Conservation (phyloP, 2,329 filamentous ascomycete species). For the Keithomyces neogunnii region DNA sequence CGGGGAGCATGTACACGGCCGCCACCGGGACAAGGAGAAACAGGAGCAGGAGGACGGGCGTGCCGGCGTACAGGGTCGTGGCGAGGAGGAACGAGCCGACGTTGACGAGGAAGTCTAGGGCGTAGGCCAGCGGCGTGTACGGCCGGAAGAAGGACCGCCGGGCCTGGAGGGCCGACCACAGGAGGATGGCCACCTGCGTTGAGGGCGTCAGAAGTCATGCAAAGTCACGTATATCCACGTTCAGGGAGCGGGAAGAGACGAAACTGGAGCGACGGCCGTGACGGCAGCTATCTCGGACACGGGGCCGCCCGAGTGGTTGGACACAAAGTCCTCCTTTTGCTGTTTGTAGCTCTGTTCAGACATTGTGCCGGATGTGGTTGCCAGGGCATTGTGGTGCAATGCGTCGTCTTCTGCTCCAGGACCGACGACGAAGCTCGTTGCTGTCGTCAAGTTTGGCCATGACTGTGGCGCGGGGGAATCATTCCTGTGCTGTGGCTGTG, state of each 20-base stretch:
- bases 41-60: slow-evolving; percentile 63
- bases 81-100: slow-evolving; percentile 74
- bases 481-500: background rate
- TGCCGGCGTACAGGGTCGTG: slow-evolving; percentile 73
- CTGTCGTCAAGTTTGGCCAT: too few species aligned
- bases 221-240: background rate
- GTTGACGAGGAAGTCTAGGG: slow-evolving; percentile 83
- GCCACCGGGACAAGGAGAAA: slow-evolving; percentile 66
- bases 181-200: slow-evolving; percentile 62
- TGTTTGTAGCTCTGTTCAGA: slow-evolving; percentile 65
- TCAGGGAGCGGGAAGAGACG: slow-evolving; percentile 4
- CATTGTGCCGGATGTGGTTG: slow-evolving; percentile 18
- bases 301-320: slow-evolving; percentile 74
- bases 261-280: slow-evolving; percentile 75
- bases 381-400: background rate
- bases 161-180: slow-evolving; percentile 85
- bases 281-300: slow-evolving; percentile 83
- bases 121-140: slow-evolving; percentile 57
- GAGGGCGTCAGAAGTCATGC: too few species aligned
- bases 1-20: slow-evolving; percentile 49
- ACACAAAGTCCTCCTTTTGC: slow-evolving; percentile 92
- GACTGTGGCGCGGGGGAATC: too few species aligned
- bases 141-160: slow-evolving; percentile 76
- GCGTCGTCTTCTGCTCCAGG: too few species aligned
- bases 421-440: too few species aligned